Base-by-base conservation (phyloP, 331 rosid species). In the Pyrus hybrid region DNA sequence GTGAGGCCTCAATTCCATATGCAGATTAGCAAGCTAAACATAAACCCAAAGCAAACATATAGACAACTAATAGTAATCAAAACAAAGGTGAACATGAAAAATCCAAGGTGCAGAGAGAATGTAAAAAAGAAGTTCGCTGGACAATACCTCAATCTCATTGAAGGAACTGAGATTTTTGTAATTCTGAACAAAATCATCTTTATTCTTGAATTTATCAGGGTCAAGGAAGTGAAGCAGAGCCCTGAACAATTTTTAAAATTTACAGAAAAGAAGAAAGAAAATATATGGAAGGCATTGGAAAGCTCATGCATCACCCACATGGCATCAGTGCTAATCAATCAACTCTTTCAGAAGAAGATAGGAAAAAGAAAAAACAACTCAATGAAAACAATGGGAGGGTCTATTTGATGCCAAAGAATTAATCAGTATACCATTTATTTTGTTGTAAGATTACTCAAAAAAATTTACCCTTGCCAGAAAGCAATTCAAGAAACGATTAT, bases 141-240 rank as follows among this genome's bases (percentile, higher is more conserved):
- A 28, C 62, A 21, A 57, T 77, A 95, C 99, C 99, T 95, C 99
- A 75, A 53, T 95, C 83, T 95, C 99, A 84, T 95, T 90, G 77
- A 95, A 95, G 6, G 97, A 95, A 88, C 99, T 95, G 71, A 92
- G 94, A 82, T 95, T 95, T 91, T 95, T 95, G 83, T 95, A 95
- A 83, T 88, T 95, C 72, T 95, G 97, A 68, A 95, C 89, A 87
- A 95, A 95, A 47, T 95, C 99, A 75, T 95, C 99, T 85, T 89
- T 95, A 83, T 83, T 92, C 76, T 81, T 92, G 88, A 95, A 95
- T 87, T 95, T 92, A 68, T 84, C 88, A 54, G 82, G 81, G 85
- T 95, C 99, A 26, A 95, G 97, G 81, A 95, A 95, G 87, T 95
- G 99, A 70, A 95, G 98, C 86, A 95, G 83, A 79, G 99, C 99